phyloP scores from a whole-genome alignment of 306 rosid species.

The Cucurbita pepo region DNA sequence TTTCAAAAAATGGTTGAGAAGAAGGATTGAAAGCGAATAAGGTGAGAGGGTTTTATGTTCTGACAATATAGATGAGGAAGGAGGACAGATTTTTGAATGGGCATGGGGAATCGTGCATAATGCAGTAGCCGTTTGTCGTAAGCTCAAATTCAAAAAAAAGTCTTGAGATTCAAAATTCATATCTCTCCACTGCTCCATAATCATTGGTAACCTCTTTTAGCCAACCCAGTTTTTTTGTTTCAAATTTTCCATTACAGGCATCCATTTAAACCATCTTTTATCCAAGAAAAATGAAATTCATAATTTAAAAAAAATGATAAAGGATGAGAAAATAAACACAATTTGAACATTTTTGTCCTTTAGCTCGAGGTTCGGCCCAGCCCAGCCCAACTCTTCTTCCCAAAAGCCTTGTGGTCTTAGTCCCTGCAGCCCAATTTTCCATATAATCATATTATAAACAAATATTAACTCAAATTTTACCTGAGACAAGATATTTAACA shows the following conservation, averaged over 20 bases:
- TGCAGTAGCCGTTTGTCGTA: slow-evolving; percentile 3
- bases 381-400: background rate
- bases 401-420: background rate
- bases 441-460: background rate
- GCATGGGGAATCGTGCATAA: background rate
- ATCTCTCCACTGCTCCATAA: background rate
- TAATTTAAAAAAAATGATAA: too few species aligned
- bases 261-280: too few species aligned
- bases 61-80: background rate
- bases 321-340: too few species aligned
- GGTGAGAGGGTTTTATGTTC: background rate
- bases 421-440: background rate
- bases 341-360: background rate
- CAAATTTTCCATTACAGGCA: too few species aligned
- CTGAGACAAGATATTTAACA: too few species aligned
- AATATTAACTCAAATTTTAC: background rate
- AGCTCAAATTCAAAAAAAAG: background rate
- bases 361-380: background rate
- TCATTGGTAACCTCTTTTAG: background rate
- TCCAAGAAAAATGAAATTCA: too few species aligned
- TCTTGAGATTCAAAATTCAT: background rate
- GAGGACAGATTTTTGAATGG: background rate
- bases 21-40: background rate
- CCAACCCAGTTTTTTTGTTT: too few species aligned
- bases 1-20: background rate